phyloP scores from a whole-genome alignment of 2,329 filamentous ascomycete genomes.

The Colletotrichum horii region DNA sequence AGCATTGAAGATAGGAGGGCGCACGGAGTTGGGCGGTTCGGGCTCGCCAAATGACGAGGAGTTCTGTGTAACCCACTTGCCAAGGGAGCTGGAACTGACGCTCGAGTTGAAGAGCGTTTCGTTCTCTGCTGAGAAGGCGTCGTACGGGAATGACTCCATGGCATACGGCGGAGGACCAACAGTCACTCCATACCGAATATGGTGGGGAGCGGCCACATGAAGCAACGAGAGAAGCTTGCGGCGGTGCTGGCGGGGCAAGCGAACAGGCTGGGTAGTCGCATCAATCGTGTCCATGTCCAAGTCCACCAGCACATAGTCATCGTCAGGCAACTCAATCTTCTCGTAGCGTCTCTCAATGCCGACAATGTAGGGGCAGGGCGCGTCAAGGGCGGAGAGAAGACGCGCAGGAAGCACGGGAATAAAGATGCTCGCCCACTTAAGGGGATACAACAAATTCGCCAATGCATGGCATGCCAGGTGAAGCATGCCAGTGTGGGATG shows the following conservation, averaged over 20 bases:
- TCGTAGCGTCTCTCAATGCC: constrained; percentile 94
- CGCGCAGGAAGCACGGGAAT: constrained; percentile 90
- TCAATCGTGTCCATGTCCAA: constrained; percentile 91
- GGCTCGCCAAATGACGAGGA: constrained; percentile 84
- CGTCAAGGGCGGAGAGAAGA: constrained; percentile 88
- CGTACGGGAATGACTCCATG: constrained; percentile 88
- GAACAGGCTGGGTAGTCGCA: constrained; percentile 76
- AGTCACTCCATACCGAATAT: constrained; percentile 83
- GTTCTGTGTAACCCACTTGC: constrained; percentile 87
- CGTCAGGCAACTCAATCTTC: constrained; percentile 83
- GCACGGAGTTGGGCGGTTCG: constrained; percentile 53
- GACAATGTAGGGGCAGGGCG: constrained; percentile 95
- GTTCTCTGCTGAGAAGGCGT: constrained; percentile 89
- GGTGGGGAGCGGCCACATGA: constrained; percentile 89
- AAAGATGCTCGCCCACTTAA: constrained; percentile 93
- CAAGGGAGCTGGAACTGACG: constrained; percentile 73
- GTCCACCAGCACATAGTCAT: constrained; percentile 95
- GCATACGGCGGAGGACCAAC: constrained; percentile 92
- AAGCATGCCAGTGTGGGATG: constrained; percentile 95
- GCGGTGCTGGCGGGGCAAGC: constrained; percentile 85
- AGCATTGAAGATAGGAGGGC: constrained; percentile 84
- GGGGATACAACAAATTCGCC: constrained; percentile 82
- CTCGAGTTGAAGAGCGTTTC: constrained; percentile 77
- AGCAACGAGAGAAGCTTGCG: constrained; percentile 88
- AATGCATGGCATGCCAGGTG: constrained; percentile 92